Conservation (phyloP, 2,329 filamentous ascomycete genomes). For the Harringtonia lauricola region DNA sequence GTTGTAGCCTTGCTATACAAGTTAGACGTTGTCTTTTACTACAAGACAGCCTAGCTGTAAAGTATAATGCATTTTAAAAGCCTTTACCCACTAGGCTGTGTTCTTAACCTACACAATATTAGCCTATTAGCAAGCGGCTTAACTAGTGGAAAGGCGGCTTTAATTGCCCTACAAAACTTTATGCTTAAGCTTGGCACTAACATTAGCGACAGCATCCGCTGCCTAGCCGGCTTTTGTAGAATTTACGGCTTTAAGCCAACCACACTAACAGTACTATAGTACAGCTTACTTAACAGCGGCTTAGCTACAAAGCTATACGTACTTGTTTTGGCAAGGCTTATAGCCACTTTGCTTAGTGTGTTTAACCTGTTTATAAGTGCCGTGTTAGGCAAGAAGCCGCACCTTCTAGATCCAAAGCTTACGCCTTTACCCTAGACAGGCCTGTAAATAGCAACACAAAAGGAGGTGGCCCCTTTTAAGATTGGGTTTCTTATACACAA, state of each 20-base stretch:
- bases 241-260: constrained; percentile 19
- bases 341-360: constrained; percentile 45
- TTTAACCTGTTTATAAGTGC: constrained; percentile 40
- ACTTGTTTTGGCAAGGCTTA: constrained; percentile 35
- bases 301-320: constrained; percentile 23
- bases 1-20: constrained; percentile 15
- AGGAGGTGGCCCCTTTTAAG: background rate
- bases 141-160: constrained; percentile 24
- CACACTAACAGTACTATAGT: constrained; percentile 21
- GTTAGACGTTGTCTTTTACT: constrained; percentile 17
- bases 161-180: constrained; percentile 22
- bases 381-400: constrained; percentile 47
- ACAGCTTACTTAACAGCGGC: constrained; percentile 30
- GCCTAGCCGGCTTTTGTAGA: constrained; percentile 20
- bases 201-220: constrained; percentile 15
- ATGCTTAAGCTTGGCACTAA: constrained; percentile 35
- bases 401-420: constrained; percentile 54
- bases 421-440: constrained; percentile 45
- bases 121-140: constrained; percentile 21
- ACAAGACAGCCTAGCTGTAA: constrained; percentile 15
- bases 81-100: constrained; percentile 22
- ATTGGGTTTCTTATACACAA: constrained; percentile 4
- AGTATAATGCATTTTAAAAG: constrained; percentile 18
- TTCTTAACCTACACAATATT: constrained; percentile 23
- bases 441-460: constrained; percentile 28